Evolutionary conservation across 2,329 filamentous ascomycete species (phyloP), one percentile per base, ranked within the genome.

Genomic region (Paecilomyces sp.): DNA sequence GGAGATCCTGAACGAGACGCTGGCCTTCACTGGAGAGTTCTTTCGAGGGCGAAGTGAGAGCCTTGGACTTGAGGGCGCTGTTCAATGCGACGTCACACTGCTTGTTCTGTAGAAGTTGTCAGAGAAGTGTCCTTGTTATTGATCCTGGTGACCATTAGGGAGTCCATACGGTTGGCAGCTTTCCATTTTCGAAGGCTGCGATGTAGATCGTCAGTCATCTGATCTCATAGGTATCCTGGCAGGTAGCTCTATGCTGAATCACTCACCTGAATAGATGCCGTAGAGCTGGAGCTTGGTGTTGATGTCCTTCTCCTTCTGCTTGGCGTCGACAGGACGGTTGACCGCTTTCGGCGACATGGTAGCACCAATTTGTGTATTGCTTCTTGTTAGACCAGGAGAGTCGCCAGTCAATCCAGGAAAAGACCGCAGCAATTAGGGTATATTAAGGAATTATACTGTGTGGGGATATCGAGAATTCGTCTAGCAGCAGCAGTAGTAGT

Each of bases 11-110:
- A 3, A 97, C 85, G 2, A 99, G 84, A n/a, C 78, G 76, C 72
- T 87, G 87, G 60, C 94, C 94, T 66, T 99, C 94, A 1, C 82
- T 65, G 0, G 93, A 97, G 5, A 99, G 87, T 72, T 88, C 88
- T 61, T 83, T 79, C 0, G 90, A 88, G 5, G 92, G 92, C 25
- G 78, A 85, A 3, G 85, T 77, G 28, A 97, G 79, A 8, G 85
- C 80, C 72, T 84, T 86, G 65, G 89, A 92, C 34, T 82, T 81
- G 56, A 97, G 82, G 67, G 91, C 89, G 73, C 89, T 94, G 83
- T 95, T 97, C 73, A 99, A 78, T 30, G 94, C 92, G 55, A 97
- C 83, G 79, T 97, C 94, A 74, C 97, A 95, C 80, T 97, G 92
- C 69, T 93, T 90, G 77, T 97, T 97, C 88, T 91, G 69, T 61